Percentiles rank a stretch among this genome's conserved stretches.
Evolutionary conservation across 177 flowering plant genomes (phyloP).

Genomic region (Telopea speciosissima): DNA sequence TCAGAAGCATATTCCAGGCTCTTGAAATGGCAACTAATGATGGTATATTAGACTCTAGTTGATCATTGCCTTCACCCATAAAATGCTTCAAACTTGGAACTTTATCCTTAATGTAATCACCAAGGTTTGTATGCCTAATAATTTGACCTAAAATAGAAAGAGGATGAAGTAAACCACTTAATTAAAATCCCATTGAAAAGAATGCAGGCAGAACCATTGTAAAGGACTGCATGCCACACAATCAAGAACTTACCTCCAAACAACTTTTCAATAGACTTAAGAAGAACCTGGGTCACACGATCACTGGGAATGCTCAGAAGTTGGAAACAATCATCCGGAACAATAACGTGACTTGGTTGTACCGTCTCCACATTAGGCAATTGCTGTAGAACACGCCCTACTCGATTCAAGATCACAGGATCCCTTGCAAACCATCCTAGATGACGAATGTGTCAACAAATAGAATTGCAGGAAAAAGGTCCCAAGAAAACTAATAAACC

Average conservation of each 20-base stretch:
- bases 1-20: slow-evolving; percentile 66
- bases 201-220: neutral
- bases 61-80: slow-evolving; percentile 23
- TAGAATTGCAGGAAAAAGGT: too few relatives aligned
- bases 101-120: slow-evolving; percentile 50
- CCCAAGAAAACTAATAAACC: too few relatives aligned
- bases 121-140: slow-evolving; percentile 42
- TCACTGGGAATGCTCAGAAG: slow-evolving; percentile 52
- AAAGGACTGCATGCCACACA: neutral
- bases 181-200: neutral
- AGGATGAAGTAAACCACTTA: neutral
- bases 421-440: slow-evolving; percentile 95
- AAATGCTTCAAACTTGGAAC: slow-evolving; percentile 76
- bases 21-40: slow-evolving; percentile 73
- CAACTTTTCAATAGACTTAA: too few relatives aligned
- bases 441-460: too few relatives aligned
- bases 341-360: slow-evolving; percentile 43
- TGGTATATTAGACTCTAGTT: slow-evolving; percentile 43
- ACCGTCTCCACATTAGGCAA: slow-evolving; percentile 19
- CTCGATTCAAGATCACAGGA: slow-evolving; percentile 53
- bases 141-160: slow-evolving; percentile 37
- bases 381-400: slow-evolving; percentile 64
- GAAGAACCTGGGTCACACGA: slow-evolving; percentile 8
- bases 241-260: slow-evolving; percentile 50
- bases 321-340: slow-evolving; percentile 81